These are phyloP conservation scores for Urostyla sp. DNA, from an alignment of 73 alveolate species.

Conservation along the genomic window DNA sequence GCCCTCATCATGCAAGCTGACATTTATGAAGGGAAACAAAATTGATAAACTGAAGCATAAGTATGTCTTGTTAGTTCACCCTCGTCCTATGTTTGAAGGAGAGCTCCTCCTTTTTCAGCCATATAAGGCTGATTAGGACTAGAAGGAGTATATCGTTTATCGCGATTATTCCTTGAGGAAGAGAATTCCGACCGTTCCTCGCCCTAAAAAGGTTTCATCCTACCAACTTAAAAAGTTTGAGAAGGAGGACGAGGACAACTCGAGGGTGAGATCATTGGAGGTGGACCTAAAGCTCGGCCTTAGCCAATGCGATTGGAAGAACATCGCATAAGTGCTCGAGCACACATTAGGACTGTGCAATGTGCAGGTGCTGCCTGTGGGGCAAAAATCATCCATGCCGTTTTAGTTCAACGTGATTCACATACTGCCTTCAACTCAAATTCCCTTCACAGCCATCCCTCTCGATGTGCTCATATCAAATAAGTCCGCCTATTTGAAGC, in stretches of 20 bases:
- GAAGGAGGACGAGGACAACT: slow-evolving; percentile 34
- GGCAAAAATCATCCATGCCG: slow-evolving; percentile 52
- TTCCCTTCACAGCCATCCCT: slow-evolving; percentile 58
- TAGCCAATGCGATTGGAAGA: slow-evolving; percentile 53
- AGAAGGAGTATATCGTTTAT: slow-evolving; percentile 36
- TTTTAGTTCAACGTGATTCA: slow-evolving; percentile 43
- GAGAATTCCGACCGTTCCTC: slow-evolving; percentile 49
- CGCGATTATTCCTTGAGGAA: slow-evolving; percentile 64
- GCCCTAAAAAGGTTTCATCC: slow-evolving; percentile 38
- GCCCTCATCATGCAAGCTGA: slow-evolving; percentile 38
- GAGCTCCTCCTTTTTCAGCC: slow-evolving; percentile 61
- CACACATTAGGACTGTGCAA: slow-evolving; percentile 68
- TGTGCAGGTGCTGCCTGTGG: slow-evolving; percentile 65
- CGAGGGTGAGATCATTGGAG: slow-evolving; percentile 54
- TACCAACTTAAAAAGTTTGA: slow-evolving; percentile 40
- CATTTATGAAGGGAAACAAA: slow-evolving; percentile 18
- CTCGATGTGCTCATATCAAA: slow-evolving; percentile 52
- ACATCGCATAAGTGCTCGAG: slow-evolving; percentile 33
- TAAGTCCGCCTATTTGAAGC: slow-evolving; percentile 14
- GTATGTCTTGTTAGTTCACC: slow-evolving; percentile 59
- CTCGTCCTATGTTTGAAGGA: slow-evolving; percentile 63
- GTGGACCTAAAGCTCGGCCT: slow-evolving; percentile 52
- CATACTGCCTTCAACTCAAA: slow-evolving; percentile 51
- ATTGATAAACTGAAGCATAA: slow-evolving; percentile 53
- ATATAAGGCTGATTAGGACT: slow-evolving; percentile 39